Conservation (phyloP, 1,139 yeast genomes). For the Scheffersomyces titani region DNA sequence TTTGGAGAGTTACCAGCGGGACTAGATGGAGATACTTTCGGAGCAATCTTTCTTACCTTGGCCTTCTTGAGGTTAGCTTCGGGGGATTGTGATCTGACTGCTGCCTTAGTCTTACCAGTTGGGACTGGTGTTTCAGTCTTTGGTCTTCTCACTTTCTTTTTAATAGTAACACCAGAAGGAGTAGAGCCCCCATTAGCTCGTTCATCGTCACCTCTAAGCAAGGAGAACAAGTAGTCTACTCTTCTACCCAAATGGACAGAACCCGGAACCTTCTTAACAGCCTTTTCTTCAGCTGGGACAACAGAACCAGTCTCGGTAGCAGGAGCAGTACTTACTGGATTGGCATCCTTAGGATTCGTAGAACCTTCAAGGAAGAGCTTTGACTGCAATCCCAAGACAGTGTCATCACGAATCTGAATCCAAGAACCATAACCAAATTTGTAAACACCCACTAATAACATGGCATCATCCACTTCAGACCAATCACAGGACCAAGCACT, state of each 20-base stretch:
- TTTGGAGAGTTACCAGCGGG: conserved; percentile 11
- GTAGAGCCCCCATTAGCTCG: conserved; percentile 9
- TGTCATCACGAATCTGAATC: conserved; percentile 93
- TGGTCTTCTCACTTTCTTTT: conserved; percentile 11
- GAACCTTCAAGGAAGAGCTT: conserved; percentile 65
- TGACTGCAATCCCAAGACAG: conserved; percentile 81
- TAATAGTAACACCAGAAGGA: conserved; percentile 3
- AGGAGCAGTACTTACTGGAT: neutral
- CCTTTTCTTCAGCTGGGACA: conserved; percentile 15
- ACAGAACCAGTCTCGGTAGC: conserved; percentile 1
- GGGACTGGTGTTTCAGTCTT: conserved; percentile 21
- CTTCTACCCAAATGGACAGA: conserved; percentile 94
- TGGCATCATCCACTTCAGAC: conserved; percentile 81
- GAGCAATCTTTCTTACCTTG: conserved; percentile 12
- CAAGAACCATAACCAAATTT: conserved; percentile 97
- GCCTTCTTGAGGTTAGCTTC: conserved; percentile 11
- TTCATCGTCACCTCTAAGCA: conserved; percentile 59
- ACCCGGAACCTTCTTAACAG: conserved; percentile 76
- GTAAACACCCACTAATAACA: conserved; percentile 81
- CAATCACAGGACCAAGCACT: conserved; percentile 92
- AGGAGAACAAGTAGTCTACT: conserved; percentile 78
- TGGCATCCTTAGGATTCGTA: conserved; percentile 3
- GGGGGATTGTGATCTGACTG: conserved; percentile 20
- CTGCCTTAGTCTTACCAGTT: conserved; percentile 2
- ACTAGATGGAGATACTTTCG: conserved; percentile 8